Evolutionary conservation across 768 basidiomycete genomes (phyloP).

Genomic region (Phlebiopsis gigantea): DNA sequence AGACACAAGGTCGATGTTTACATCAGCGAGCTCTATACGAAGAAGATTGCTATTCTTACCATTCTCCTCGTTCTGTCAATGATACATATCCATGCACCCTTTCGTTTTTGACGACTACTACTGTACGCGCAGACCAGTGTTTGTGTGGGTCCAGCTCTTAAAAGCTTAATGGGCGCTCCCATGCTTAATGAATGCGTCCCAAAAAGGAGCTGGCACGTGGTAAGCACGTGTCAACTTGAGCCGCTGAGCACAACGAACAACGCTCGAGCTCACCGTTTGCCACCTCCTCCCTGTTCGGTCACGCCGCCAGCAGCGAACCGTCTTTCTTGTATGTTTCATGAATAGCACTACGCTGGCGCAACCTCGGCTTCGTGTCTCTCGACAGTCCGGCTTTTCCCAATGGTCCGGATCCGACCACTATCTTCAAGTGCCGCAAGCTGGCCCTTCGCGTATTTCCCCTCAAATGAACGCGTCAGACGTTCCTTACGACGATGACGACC

Average conservation of each 20-base stretch:
- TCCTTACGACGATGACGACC: slow-evolving; percentile 30
- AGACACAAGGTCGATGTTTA: too few relatives aligned
- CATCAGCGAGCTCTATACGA: too few relatives aligned
- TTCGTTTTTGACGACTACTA: too few relatives aligned
- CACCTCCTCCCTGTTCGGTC: neutral
- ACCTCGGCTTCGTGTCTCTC: slow-evolving; percentile 21
- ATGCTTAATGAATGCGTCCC: neutral
- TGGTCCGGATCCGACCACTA: slow-evolving; percentile 6
- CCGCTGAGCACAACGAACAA: neutral
- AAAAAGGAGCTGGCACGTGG: neutral
- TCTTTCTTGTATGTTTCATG: slow-evolving; percentile 9
- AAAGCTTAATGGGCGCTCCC: neutral
- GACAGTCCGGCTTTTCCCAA: slow-evolving; percentile 15
- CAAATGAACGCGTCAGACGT: slow-evolving; percentile 25
- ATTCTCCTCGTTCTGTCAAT: too few relatives aligned
- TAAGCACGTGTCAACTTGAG: neutral
- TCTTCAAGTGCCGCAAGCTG: slow-evolving; percentile 21
- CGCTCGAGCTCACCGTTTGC: neutral
- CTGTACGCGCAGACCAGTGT: too few relatives aligned
- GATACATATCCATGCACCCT: too few relatives aligned
- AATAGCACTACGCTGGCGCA: slow-evolving; percentile 9
- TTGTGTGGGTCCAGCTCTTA: neutral
- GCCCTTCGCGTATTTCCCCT: slow-evolving; percentile 26
- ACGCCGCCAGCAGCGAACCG: neutral
- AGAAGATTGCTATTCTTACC: too few relatives aligned